phyloP scores from a whole-genome alignment of 2,329 filamentous ascomycete species.

The Claviceps fusiformis region DNA sequence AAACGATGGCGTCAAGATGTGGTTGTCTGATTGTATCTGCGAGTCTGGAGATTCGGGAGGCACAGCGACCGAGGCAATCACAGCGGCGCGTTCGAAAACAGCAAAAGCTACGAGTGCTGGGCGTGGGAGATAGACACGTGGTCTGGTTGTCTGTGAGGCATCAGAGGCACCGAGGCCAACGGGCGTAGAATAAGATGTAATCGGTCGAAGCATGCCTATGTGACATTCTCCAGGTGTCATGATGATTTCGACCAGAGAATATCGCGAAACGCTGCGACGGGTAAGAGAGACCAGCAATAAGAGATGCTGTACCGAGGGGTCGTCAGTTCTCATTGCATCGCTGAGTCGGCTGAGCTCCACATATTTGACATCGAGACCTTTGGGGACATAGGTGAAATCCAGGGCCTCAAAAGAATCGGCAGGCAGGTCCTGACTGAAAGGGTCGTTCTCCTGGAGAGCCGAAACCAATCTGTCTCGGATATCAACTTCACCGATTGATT shows the following conservation, averaged over 20 bases:
- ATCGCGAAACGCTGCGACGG: constrained; percentile 41
- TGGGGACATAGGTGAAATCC: constrained; percentile 62
- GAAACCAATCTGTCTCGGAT: constrained; percentile 49
- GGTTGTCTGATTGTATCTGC: constrained; percentile 57
- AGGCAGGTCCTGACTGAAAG: constrained; percentile 33
- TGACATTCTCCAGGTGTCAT: constrained; percentile 39
- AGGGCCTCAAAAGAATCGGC: constrained; percentile 56
- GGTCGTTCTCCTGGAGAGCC: constrained; percentile 44
- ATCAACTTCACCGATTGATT: constrained; percentile 59
- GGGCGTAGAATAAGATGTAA: constrained; percentile 50
- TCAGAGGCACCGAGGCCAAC: constrained; percentile 29
- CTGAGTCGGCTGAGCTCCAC: constrained; percentile 36
- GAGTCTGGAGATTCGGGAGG: constrained; percentile 59
- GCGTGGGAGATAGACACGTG: constrained; percentile 63
- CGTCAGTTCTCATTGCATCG: constrained; percentile 34
- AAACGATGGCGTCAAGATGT: constrained; percentile 52
- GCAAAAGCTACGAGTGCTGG: constrained; percentile 71
- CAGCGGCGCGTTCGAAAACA: constrained; percentile 63
- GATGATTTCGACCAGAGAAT: constrained; percentile 61
- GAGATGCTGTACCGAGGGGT: constrained; percentile 42
- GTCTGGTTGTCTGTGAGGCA: constrained; percentile 27
- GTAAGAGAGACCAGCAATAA: constrained; percentile 48
- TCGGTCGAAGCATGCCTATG: constrained; percentile 53
- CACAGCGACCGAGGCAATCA: constrained; percentile 60
- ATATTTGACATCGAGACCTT: constrained; percentile 36